These are phyloP conservation scores for Myxozyma neglecta DNA, from an alignment of 805 yeast species.

Conservation along the genomic window DNA sequence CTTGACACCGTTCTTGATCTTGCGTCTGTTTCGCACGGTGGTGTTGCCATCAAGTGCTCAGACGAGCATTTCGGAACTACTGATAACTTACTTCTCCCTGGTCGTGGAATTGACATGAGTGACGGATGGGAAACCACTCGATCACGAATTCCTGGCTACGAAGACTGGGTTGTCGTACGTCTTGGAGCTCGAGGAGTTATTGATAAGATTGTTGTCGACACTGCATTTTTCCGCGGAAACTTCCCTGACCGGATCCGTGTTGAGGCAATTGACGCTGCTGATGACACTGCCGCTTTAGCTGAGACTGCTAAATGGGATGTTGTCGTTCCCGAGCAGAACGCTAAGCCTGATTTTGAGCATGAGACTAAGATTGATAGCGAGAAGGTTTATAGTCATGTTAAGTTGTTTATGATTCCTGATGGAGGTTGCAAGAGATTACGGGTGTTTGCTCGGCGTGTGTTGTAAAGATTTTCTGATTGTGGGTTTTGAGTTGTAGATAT, in stretches of 20 bases:
- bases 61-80: constrained; percentile 96
- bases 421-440: constrained; percentile 94
- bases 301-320: constrained; percentile 57
- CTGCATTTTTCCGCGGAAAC: constrained; percentile 93
- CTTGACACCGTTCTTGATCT: constrained; percentile 56
- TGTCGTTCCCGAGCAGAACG: constrained; percentile 66
- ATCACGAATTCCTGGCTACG: constrained; percentile 78
- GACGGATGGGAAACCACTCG: constrained; percentile 99
- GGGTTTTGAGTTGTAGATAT: background rate
- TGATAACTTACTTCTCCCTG: constrained; percentile 85
- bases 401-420: constrained; percentile 85
- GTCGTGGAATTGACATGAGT: constrained; percentile 93
- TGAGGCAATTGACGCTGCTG: constrained; percentile 54
- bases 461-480: background rate
- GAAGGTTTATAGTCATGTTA: constrained; percentile 62
- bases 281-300: constrained; percentile 43
- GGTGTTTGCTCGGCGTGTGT: constrained; percentile 59
- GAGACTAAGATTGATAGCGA: constrained; percentile 42
- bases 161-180: constrained; percentile 86
- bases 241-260: constrained; percentile 79
- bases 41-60: constrained; percentile 76
- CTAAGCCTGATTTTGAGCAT: constrained; percentile 85
- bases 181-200: constrained; percentile 67
- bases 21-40: constrained; percentile 84
- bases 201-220: constrained; percentile 69